phyloP scores from a whole-genome alignment of 177 flowering plant genomes.

The Vitis hybrid region DNA sequence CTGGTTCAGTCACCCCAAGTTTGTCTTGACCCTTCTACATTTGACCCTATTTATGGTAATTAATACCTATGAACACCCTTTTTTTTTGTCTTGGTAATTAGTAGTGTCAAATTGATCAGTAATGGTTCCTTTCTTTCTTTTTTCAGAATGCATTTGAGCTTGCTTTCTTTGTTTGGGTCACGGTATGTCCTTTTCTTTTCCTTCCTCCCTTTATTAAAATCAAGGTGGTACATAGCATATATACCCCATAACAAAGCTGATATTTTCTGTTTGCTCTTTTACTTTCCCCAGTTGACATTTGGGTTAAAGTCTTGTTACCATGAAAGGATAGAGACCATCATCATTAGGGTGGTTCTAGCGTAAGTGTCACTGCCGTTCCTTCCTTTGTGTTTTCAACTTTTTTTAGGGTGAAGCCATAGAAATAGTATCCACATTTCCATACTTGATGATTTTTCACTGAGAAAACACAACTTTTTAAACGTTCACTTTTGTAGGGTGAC shows the following conservation, averaged over 20 bases:
- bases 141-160: constrained; percentile 69
- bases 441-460: background rate
- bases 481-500: constrained; percentile 34
- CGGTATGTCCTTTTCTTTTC: constrained; percentile 31
- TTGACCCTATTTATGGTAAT: constrained; percentile 58
- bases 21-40: constrained; percentile 52
- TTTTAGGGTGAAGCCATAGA: background rate
- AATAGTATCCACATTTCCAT: background rate
- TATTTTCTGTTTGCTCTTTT: background rate
- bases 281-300: constrained; percentile 44
- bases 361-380: constrained; percentile 26
- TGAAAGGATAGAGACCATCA: constrained; percentile 34
- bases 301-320: constrained; percentile 74
- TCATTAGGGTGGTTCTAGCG: constrained; percentile 57
- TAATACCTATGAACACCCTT: background rate
- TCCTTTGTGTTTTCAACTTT: background rate
- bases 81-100: too few relatives aligned
- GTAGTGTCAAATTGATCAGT: background rate
- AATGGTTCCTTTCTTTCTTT: background rate
- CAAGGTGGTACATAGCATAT: background rate
- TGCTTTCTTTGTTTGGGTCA: constrained; percentile 65
- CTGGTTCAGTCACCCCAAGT: constrained; percentile 60
- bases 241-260: too few relatives aligned
- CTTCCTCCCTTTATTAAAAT: background rate
- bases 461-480: background rate